phyloP scores from a whole-genome alignment of 1,139 yeast genomes.

The Protomyces macrosporus region DNA sequence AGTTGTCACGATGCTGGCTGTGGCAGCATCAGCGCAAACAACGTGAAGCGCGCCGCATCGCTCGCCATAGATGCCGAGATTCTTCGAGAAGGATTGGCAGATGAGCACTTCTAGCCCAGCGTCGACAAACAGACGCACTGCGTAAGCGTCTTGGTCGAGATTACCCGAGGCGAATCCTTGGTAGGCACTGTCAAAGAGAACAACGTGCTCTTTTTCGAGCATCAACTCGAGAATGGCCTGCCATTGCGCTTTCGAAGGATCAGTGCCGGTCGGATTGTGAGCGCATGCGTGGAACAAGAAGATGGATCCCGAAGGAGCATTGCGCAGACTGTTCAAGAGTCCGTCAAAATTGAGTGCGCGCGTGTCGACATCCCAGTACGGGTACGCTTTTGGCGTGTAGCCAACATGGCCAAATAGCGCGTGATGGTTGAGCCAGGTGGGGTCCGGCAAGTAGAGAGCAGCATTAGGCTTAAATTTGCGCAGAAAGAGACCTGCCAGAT shows the following conservation, averaged over 20 bases:
- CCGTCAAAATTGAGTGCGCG: constrained; percentile 57
- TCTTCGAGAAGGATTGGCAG: constrained; percentile 92
- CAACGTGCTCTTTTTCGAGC: constrained; percentile 53
- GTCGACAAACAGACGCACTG: constrained; percentile 44
- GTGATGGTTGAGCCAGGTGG: constrained; percentile 96
- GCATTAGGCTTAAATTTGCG: constrained; percentile 39
- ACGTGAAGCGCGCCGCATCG: constrained; percentile 86
- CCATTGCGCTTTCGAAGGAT: constrained; percentile 81
- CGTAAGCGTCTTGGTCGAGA: constrained; percentile 49
- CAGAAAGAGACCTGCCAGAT: constrained; percentile 73
- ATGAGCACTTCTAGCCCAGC: constrained; percentile 53
- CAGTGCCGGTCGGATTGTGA: constrained; percentile 95
- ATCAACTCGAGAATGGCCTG: constrained; percentile 58
- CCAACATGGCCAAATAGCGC: constrained; percentile 71
- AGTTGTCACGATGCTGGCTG: constrained; percentile 52
- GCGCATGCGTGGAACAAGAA: constrained; percentile 89
- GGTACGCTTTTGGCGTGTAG: constrained; percentile 55
- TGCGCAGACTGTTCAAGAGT: constrained; percentile 37
- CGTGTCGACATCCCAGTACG: constrained; percentile 68
- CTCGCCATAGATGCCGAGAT: constrained; percentile 95
- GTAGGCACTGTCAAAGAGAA: constrained; percentile 86
- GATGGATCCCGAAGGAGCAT: constrained; percentile 48
- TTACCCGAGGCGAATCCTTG: constrained; percentile 87
- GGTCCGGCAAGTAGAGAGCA: constrained; percentile 69
- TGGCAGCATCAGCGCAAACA: constrained; percentile 38